phyloP scores from a whole-genome alignment of 192 early-diverging fungal genomes.

The Helicostylum pulchrum region DNA sequence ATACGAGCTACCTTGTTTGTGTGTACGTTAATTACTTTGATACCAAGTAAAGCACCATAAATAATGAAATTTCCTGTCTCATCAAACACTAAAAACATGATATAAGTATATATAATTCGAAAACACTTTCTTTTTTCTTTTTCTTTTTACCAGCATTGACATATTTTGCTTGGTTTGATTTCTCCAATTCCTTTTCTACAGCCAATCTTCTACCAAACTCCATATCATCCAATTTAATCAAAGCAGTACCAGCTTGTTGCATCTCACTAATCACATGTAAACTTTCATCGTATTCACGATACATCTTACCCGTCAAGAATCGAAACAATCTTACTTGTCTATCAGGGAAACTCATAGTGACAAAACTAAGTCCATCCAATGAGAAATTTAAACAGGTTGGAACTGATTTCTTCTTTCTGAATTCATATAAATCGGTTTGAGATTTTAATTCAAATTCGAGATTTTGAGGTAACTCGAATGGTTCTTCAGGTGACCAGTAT shows the following conservation, averaged over 20 bases:
- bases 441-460: conserved; percentile 82
- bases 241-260: conserved; percentile 80
- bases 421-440: conserved; percentile 96
- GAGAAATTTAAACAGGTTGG: conserved; percentile 85
- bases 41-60: conserved; percentile 90
- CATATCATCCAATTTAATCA: conserved; percentile 90
- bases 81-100: conserved; percentile 71
- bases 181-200: conserved; percentile 82
- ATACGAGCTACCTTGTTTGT: conserved; percentile 82
- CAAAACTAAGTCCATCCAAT: conserved; percentile 78
- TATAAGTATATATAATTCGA: background rate
- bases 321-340: conserved; percentile 84
- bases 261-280: conserved; percentile 78
- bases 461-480: conserved; percentile 55
- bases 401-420: conserved; percentile 81
- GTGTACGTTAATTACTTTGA: conserved; percentile 86
- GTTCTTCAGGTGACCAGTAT: conserved; percentile 83
- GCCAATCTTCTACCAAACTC: conserved; percentile 94
- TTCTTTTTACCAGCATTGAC: conserved; percentile 64
- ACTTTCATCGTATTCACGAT: conserved; percentile 90
- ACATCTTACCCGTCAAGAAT: conserved; percentile 79
- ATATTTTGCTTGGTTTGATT: conserved; percentile 58
- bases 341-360: conserved; percentile 80
- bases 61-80: conserved; percentile 84
- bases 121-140: conserved; percentile 11